phyloP scores from a whole-genome alignment of 1,284 basidiomycete genomes.

The Baeospora myosura region DNA sequence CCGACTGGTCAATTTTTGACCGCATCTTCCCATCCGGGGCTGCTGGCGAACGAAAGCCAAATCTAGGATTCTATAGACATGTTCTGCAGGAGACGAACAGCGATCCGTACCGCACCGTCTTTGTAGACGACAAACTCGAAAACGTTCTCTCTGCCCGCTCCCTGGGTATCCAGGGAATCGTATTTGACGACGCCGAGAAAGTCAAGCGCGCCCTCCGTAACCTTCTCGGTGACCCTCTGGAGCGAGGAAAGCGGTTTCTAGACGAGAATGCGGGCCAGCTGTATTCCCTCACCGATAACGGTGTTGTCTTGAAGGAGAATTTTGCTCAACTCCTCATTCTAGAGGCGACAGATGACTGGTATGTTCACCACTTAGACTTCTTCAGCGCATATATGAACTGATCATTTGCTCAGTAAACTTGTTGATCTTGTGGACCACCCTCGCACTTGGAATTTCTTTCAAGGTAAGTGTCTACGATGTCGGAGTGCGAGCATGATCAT shows the following conservation, averaged over 20 bases:
- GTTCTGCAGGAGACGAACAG: slow-evolving; percentile 36
- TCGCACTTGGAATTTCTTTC: slow-evolving; percentile 50
- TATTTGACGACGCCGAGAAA: slow-evolving; percentile 37
- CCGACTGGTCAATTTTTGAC: slow-evolving; percentile 50
- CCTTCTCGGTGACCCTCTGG: slow-evolving; percentile 38
- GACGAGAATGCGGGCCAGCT: slow-evolving; percentile 32
- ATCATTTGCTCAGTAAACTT: slow-evolving; percentile 26
- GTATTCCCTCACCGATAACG: slow-evolving; percentile 37
- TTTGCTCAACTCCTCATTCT: slow-evolving; percentile 51
- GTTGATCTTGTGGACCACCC: slow-evolving; percentile 36
- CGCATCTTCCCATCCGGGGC: slow-evolving; percentile 42
- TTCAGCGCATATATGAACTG: neutral
- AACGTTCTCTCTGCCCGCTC: slow-evolving; percentile 52
- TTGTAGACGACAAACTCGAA: slow-evolving; percentile 55
- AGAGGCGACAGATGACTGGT: slow-evolving; percentile 46
- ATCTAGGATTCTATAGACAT: slow-evolving; percentile 45
- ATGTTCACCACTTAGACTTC: slow-evolving; percentile 12
- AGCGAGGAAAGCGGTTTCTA: slow-evolving; percentile 35
- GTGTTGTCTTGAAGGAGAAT: slow-evolving; percentile 40
- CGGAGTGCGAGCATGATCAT: neutral
- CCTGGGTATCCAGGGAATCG: slow-evolving; percentile 45
- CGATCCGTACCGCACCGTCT: slow-evolving; percentile 38
- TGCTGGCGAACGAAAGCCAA: slow-evolving; percentile 47
- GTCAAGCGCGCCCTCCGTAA: slow-evolving; percentile 40
- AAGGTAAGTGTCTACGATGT: slow-evolving; percentile 23